Conservation (phyloP, 1,284 basidiomycete genomes). For the Pisolithus thermaeus region DNA sequence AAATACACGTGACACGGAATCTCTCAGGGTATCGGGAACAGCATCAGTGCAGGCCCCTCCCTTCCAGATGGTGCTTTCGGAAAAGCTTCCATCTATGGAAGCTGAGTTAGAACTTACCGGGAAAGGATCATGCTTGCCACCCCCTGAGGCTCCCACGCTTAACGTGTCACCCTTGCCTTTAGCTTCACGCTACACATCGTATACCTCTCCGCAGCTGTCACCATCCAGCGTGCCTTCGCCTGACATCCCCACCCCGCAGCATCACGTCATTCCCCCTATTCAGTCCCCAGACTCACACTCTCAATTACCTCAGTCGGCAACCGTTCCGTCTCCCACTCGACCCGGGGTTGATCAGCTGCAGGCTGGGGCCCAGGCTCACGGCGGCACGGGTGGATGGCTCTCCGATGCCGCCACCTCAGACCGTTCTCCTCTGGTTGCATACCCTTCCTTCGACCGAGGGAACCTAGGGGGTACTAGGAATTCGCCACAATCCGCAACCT, state of each 20-base stretch:
- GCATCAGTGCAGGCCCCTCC: conserved; percentile 12
- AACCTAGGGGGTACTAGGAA: not conserved
- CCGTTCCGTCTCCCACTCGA: conserved; percentile 16
- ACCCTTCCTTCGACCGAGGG: not conserved
- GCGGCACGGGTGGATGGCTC: conserved; percentile 14
- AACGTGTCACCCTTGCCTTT: conserved; percentile 13
- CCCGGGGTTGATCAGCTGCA: conserved; percentile 26
- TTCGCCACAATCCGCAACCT: conserved; percentile 23
- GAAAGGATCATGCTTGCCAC: conserved; percentile 14
- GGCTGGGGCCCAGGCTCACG: conserved; percentile 7
- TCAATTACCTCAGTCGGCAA: conserved; percentile 25
- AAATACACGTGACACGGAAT: conserved; percentile 17
- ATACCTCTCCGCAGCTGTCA: conserved; percentile 13
- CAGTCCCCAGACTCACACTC: conserved; percentile 9
- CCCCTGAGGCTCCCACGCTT: conserved; percentile 14
- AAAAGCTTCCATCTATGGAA: conserved; percentile 16
- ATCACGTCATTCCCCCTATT: conserved; percentile 7
- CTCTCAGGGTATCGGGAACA: conserved; percentile 10
- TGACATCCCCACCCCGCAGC: conserved; percentile 19
- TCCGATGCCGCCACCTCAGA: conserved; percentile 14
- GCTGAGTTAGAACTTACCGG: conserved; percentile 16
- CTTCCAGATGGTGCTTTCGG: conserved; percentile 16
- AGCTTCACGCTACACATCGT: conserved; percentile 8
- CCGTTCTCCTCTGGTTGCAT: conserved; percentile 8
- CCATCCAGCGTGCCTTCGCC: conserved; percentile 6